A percentile compares a stretch with the other conserved stretches of the same genome.
Conservation (phyloP, 208 protist species). For the Trypanosoma caninum region DNA sequence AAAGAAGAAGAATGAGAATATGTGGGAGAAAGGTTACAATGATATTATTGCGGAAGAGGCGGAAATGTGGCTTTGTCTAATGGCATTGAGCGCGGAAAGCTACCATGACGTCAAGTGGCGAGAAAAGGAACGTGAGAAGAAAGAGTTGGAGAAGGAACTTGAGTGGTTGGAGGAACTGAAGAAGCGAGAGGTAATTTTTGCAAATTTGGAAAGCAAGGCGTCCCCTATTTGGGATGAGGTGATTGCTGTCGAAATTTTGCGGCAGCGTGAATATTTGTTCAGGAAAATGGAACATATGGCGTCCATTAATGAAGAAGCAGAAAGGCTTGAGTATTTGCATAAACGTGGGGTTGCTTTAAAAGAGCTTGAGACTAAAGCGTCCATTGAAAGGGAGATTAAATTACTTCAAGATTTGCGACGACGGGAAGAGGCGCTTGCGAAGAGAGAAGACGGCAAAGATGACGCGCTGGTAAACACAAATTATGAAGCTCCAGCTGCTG, state of each 20-base stretch:
- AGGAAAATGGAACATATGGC: not conserved
- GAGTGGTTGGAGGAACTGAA: conserved; percentile 14
- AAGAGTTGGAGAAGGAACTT: not conserved
- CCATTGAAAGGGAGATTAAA: no score
- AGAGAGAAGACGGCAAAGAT: not conserved
- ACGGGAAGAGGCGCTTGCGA: no score
- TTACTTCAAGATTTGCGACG: no score
- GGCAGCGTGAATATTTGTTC: not conserved
- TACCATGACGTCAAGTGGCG: conserved; percentile 28
- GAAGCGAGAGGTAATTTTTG: conserved; percentile 21
- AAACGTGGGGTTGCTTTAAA: no score
- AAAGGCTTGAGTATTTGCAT: not conserved
- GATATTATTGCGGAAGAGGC: conserved; percentile 43
- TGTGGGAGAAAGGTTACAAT: conserved; percentile 24
- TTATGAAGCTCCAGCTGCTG: not conserved
- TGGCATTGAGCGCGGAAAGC: conserved; percentile 28
- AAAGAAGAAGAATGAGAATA: conserved; percentile 24
- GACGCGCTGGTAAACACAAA: not conserved
- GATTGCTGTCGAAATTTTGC: not conserved
- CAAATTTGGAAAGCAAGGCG: conserved; percentile 10
- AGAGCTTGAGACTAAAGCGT: no score
- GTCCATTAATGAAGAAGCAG: not conserved
- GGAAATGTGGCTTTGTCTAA: conserved; percentile 35
- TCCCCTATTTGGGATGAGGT: not conserved
- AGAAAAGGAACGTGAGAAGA: conserved; percentile 12